Evolutionary conservation across 2,329 filamentous ascomycete species (phyloP).

Genomic region (Pestalotiopsis sp.): DNA sequence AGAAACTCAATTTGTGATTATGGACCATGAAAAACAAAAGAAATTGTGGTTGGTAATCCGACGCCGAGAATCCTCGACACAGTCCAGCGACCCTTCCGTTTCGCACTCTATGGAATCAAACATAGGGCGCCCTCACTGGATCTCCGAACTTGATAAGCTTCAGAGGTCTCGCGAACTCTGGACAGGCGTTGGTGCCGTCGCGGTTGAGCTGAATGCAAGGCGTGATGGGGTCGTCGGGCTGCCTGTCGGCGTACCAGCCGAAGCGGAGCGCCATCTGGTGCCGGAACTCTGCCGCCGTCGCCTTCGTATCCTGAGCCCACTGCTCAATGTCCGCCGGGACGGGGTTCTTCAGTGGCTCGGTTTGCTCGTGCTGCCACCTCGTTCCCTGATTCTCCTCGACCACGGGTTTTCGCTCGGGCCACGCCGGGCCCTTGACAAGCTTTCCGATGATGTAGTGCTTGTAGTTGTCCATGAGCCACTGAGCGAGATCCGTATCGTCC

Average conservation of each 20-base stretch:
- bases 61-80: too few relatives aligned
- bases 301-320: not conserved
- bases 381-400: not conserved
- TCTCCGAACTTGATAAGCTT: not conserved
- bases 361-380: too few relatives aligned
- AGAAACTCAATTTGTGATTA: too few relatives aligned
- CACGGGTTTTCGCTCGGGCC: not conserved
- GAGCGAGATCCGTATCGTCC: not conserved
- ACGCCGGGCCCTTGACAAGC: constrained; percentile 9
- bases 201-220: not conserved
- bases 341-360: not conserved
- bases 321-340: not conserved
- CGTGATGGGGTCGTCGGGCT: not conserved
- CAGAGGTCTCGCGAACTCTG: not conserved
- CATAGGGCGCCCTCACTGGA: too few relatives aligned
- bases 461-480: constrained; percentile 6
- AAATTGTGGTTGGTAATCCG: too few relatives aligned
- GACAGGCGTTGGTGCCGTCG: not conserved
- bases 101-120: not conserved
- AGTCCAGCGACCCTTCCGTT: not conserved
- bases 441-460: constrained; percentile 10
- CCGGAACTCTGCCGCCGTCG: not conserved
- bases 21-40: too few relatives aligned
- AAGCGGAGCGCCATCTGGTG: not conserved
- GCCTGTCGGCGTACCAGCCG: not conserved